Conservation (phyloP, 1,139 yeast species). For the Kluyveromyces sp. region DNA sequence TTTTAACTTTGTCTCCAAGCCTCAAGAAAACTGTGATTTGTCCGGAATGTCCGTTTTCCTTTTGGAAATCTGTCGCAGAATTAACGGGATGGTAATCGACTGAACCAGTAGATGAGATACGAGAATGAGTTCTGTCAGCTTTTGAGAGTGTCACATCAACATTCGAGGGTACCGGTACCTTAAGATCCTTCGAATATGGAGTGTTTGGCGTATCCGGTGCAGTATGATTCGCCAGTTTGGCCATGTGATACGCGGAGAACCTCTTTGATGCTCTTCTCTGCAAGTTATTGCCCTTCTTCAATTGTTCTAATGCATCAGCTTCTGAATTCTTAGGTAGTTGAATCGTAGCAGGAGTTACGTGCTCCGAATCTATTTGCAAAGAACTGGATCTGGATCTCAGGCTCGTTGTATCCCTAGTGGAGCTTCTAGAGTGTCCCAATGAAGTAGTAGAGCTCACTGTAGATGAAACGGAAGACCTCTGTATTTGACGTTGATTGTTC, state of each 20-base stretch:
- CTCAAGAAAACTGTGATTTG: conserved; percentile 42
- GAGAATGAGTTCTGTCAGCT: neutral
- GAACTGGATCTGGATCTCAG: neutral
- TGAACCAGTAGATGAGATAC: conserved; percentile 1
- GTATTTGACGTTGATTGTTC: neutral
- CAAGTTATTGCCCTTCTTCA: conserved; percentile 73
- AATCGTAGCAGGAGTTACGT: neutral
- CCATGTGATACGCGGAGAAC: conserved; percentile 88
- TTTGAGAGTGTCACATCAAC: neutral
- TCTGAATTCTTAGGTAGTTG: conserved; percentile 8
- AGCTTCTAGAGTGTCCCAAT: conserved; percentile 7
- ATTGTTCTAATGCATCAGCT: conserved; percentile 59
- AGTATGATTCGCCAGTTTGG: conserved; percentile 57
- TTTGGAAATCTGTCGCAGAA: conserved; percentile 12
- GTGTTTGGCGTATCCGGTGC: conserved; percentile 29
- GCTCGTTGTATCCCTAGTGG: neutral
- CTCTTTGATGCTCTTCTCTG: conserved; percentile 85
- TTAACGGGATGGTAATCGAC: conserved; percentile 5
- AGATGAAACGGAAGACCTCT: neutral
- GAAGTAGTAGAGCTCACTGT: conserved; percentile 1
- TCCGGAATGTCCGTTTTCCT: neutral
- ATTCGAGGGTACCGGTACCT: neutral
- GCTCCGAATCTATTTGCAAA: neutral
- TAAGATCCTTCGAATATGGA: neutral
- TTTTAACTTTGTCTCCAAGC: conserved; percentile 55